Evolutionary conservation across 2,329 filamentous ascomycete species (phyloP).

Genomic region (Colletotrichum liaoningense): DNA sequence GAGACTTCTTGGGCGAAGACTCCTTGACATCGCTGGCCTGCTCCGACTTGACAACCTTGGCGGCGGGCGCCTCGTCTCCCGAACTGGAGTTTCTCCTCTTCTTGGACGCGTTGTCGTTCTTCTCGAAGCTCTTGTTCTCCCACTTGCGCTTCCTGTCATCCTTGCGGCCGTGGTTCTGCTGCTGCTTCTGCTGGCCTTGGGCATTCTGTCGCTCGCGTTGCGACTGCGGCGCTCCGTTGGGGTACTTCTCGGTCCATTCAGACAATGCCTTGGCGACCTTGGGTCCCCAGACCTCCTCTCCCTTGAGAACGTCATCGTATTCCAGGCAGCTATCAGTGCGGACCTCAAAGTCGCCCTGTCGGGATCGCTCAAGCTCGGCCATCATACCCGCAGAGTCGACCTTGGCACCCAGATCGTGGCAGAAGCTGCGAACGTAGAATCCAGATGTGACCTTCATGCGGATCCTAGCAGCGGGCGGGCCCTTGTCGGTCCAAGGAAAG

Average conservation of each 20-base stretch:
- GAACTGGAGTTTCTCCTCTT: conserved; percentile 36
- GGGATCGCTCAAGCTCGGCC: conserved; percentile 82
- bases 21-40: background rate
- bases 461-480: conserved; percentile 82
- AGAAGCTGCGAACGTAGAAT: conserved; percentile 95
- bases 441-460: conserved; percentile 94
- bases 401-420: conserved; percentile 89
- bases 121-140: conserved; percentile 10
- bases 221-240: conserved; percentile 40
- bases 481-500: conserved; percentile 69
- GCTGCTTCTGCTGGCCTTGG: conserved; percentile 21
- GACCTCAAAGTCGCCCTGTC: conserved; percentile 84
- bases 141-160: conserved; percentile 35
- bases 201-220: conserved; percentile 30
- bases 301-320: conserved; percentile 79
- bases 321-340: conserved; percentile 79
- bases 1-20: conserved; percentile 14
- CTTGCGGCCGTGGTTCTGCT: conserved; percentile 32
- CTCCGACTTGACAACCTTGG: conserved; percentile 20
- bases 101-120: conserved; percentile 17
- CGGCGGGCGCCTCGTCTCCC: conserved; percentile 28
- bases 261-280: conserved; percentile 67
- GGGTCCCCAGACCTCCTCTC: conserved; percentile 85
- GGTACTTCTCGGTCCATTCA: conserved; percentile 50
- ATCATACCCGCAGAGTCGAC: conserved; percentile 87